Conservation (phyloP, 2,329 filamentous ascomycete species). For the Penicillium rolfsii region DNA sequence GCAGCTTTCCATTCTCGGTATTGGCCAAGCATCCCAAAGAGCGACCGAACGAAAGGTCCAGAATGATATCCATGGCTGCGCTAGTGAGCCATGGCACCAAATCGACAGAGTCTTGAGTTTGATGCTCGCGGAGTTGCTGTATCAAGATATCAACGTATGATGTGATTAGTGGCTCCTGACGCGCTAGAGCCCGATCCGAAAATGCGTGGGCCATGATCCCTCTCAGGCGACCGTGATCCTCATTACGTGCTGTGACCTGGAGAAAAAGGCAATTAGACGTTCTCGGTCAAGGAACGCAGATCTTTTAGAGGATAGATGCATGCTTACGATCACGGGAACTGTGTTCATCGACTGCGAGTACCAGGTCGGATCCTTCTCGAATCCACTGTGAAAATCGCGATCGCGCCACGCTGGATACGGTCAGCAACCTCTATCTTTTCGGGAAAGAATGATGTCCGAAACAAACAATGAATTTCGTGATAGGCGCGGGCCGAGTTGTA, state of each 20-base stretch:
- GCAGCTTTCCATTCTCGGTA: not conserved
- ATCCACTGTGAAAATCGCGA: not conserved
- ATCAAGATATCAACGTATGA: not conserved
- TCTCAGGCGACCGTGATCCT: not conserved
- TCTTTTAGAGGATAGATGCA: not conserved
- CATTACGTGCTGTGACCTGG: not conserved
- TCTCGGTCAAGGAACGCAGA: not conserved
- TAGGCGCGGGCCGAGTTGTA: not conserved
- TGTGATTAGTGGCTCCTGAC: not conserved
- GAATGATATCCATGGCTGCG: not conserved
- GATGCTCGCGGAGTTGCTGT: not conserved
- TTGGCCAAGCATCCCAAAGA: not conserved
- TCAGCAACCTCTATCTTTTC: not conserved
- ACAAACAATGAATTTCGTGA: not conserved
- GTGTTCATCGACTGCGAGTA: not conserved
- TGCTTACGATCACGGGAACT: not conserved
- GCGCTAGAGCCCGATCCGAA: not conserved
- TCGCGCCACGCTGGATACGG: not conserved
- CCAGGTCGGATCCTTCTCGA: not conserved
- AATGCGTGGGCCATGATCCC: not conserved
- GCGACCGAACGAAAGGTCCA: not conserved
- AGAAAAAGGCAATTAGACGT: too few relatives aligned
- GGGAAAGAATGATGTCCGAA: not conserved
- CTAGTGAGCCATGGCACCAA: not conserved
- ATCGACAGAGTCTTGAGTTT: not conserved